Conservation (phyloP, 352 stramenopile genomes). For the Plasmopara halstedii region DNA sequence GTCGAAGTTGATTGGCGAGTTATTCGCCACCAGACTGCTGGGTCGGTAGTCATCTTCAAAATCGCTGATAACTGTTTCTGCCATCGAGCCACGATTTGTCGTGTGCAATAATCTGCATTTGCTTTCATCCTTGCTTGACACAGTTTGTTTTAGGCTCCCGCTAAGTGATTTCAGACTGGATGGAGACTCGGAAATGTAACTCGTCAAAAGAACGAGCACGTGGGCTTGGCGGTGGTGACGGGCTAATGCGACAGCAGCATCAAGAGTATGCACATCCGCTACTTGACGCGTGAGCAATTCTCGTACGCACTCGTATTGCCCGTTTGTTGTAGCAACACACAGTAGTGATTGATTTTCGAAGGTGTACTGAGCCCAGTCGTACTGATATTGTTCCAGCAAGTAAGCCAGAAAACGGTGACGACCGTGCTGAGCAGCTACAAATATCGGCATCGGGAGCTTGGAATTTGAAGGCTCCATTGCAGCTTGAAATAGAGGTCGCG, state of each 20-base stretch:
- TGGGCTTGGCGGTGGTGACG: slow-evolving; percentile 50
- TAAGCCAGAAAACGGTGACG: slow-evolving; percentile 44
- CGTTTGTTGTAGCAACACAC: slow-evolving; percentile 50
- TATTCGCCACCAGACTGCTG: slow-evolving; percentile 15
- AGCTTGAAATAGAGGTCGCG: slow-evolving; percentile 10
- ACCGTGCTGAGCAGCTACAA: slow-evolving; percentile 50
- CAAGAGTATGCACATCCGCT: slow-evolving; percentile 19
- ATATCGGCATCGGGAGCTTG: slow-evolving; percentile 48
- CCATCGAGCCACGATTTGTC: slow-evolving; percentile 21
- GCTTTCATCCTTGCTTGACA: not conserved
- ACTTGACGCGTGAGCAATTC: slow-evolving; percentile 33
- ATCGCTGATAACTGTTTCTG: slow-evolving; percentile 31
- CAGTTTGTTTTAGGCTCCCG: slow-evolving; percentile 6
- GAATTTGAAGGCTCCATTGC: slow-evolving; percentile 16
- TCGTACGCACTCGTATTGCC: slow-evolving; percentile 67
- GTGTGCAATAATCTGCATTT: slow-evolving; percentile 4
- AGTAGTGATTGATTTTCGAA: slow-evolving; percentile 62
- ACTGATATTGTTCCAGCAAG: slow-evolving; percentile 26
- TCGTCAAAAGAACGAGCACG: slow-evolving; percentile 64
- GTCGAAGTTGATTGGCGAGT: slow-evolving; percentile 23
- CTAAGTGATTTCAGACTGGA: slow-evolving; percentile 19
- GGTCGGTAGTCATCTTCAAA: slow-evolving; percentile 23
- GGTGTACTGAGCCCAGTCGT: slow-evolving; percentile 31
- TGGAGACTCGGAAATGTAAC: slow-evolving; percentile 44
- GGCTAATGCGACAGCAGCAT: slow-evolving; percentile 46